Conservation (phyloP, 805 yeast species). For the Wickerhamiella sergipiensis region DNA sequence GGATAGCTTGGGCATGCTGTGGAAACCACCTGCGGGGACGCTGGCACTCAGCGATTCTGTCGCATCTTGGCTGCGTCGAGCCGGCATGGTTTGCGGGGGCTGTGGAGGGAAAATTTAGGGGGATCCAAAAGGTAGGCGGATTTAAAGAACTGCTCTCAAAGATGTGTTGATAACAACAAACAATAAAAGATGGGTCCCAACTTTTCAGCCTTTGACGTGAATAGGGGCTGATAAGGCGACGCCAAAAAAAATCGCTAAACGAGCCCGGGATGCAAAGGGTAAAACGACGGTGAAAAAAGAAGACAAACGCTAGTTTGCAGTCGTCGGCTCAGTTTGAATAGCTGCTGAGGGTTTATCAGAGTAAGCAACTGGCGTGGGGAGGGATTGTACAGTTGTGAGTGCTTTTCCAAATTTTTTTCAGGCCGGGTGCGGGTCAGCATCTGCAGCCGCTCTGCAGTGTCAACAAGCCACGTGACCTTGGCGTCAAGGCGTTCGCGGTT, state of each 20-base stretch:
- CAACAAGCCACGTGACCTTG: not conserved
- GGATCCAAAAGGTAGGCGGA: no score
- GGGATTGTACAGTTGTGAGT: not conserved
- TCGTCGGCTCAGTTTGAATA: not conserved
- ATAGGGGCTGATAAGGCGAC: no score
- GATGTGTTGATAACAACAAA: no score
- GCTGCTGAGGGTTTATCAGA: not conserved
- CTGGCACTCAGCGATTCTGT: not conserved
- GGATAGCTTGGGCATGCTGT: constrained; percentile 16
- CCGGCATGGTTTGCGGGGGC: not conserved
- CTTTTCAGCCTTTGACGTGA: no score
- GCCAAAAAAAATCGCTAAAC: no score
- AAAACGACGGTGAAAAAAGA: not conserved
- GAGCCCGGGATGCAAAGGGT: no score
- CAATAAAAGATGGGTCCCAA: no score
- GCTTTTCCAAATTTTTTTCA: not conserved
- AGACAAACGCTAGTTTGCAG: not conserved
- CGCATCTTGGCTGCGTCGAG: not conserved
- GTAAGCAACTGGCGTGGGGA: not conserved
- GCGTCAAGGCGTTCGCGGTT: not conserved
- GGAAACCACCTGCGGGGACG: not conserved
- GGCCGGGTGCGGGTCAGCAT: not conserved
- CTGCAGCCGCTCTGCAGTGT: not conserved
- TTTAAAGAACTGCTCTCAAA: no score
- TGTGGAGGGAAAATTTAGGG: no score